Evolutionary conservation across 805 yeast genomes (phyloP).

Genomic region (Pichia exigua): DNA sequence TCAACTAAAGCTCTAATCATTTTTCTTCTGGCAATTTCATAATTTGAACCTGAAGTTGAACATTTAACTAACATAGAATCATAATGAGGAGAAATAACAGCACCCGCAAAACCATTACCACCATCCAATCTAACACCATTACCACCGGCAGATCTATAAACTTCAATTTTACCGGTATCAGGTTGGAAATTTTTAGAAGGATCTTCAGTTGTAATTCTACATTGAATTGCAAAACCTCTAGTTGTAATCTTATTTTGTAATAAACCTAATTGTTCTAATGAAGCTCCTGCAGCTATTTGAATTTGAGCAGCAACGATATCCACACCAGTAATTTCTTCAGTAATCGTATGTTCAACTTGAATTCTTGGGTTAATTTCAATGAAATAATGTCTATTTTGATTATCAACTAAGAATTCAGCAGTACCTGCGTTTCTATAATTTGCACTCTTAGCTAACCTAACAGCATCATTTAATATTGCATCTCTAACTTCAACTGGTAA

Average conservation of each 20-base stretch:
- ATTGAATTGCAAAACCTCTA: constrained; percentile 96
- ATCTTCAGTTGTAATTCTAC: constrained; percentile 98
- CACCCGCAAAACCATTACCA: constrained; percentile 97
- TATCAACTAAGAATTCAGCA: constrained; percentile 93
- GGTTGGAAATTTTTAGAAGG: constrained; percentile 96
- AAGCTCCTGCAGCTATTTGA: constrained; percentile 98
- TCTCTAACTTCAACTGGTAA: constrained; percentile 78
- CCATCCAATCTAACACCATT: constrained; percentile 98
- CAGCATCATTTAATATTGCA: constrained; percentile 92
- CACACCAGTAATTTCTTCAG: constrained; percentile 97
- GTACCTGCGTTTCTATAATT: constrained; percentile 97
- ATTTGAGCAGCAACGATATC: constrained; percentile 98
- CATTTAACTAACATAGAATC: constrained; percentile 98
- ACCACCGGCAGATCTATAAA: constrained; percentile 97
- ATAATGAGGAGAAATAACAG: constrained; percentile 93
- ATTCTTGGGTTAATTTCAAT: constrained; percentile 97
- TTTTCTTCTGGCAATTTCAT: constrained; percentile 93
- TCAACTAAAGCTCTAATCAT: constrained; percentile 96
- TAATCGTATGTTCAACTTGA: constrained; percentile 97
- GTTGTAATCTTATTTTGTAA: constrained; percentile 92
- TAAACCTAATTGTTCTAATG: constrained; percentile 82
- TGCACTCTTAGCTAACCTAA: constrained; percentile 78
- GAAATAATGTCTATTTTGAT: constrained; percentile 90
- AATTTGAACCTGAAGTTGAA: constrained; percentile 93
- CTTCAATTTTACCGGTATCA: constrained; percentile 97